phyloP scores from a whole-genome alignment of 2,329 filamentous ascomycete genomes.

The Calcarisporium arbuscula region DNA sequence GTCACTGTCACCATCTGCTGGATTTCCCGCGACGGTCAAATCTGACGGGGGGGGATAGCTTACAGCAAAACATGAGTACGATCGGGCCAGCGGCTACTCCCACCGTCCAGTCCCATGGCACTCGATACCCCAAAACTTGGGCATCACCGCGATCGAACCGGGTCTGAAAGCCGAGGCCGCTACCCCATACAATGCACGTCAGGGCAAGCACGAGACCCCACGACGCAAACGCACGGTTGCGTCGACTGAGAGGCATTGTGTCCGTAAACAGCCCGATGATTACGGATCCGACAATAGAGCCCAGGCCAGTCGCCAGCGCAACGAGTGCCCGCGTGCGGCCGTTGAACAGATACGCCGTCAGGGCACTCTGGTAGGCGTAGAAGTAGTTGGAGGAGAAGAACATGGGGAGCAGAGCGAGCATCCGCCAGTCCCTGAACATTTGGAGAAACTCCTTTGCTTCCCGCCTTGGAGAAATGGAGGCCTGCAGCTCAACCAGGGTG shows the following conservation, averaged over 20 bases:
- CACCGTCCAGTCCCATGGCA: conserved; percentile 20
- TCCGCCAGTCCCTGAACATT: conserved; percentile 26
- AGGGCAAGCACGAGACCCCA: conserved; percentile 51
- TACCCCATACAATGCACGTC: conserved; percentile 63
- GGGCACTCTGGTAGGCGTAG: conserved; percentile 71
- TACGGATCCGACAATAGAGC: conserved; percentile 65
- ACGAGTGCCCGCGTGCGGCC: conserved; percentile 70
- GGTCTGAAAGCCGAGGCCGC: conserved; percentile 63
- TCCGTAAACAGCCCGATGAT: conserved; percentile 61
- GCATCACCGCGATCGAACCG: conserved; percentile 29
- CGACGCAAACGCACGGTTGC: conserved; percentile 53
- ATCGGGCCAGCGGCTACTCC: conserved; percentile 17
- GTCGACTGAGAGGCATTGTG: conserved; percentile 45
- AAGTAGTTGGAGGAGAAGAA: conserved; percentile 82
- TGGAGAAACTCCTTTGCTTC: conserved; percentile 10
- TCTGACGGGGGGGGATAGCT: conserved; percentile 4
- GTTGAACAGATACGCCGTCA: conserved; percentile 67
- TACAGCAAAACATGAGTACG: conserved; percentile 16
- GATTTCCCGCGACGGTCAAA: neutral
- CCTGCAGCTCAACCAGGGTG: too few species aligned
- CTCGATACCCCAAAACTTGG: conserved; percentile 9
- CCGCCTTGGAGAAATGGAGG: conserved; percentile 7
- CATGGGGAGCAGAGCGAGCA: conserved; percentile 71
- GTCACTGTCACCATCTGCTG: conserved; percentile 8
- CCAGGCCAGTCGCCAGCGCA: conserved; percentile 62